Base-by-base conservation (phyloP, 192 early-diverging fungal genomes). In the Coemansia asiatica region DNA sequence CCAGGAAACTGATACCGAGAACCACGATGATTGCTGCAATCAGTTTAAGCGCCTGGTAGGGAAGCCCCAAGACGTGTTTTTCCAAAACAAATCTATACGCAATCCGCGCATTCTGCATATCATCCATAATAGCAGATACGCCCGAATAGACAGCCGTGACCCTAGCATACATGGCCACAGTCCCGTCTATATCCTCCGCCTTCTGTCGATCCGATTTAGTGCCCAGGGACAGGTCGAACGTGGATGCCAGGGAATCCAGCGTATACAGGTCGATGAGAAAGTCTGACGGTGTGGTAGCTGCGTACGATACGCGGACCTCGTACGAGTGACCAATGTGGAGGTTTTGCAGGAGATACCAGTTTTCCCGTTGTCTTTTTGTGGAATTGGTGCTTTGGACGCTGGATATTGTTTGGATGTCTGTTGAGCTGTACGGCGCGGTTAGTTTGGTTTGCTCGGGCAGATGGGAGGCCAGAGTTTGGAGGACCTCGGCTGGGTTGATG, bases 231-330 rank as follows among this genome's bases (percentile, higher is more conserved):
- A 60, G 2, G 23, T 57, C 50, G 44, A 38, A 23, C 23, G 60
- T 36, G 1, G 18, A 9, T 10, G 50, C 26, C 18, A 77, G 10
- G 8, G 64, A 51, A 5, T 56, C 50, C 8, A 49, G 38, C 1
- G 66, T 29, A 22, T 64, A 81, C 21, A 81, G 33, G 28, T 67
- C 46, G 12, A 81, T 65, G 2, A 35, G 28, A 48, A 74, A 81
- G 26, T 67, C 57, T 1, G 73, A 56, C 1, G 72, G 72, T 16
- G 63, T 64, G 10, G 72, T 68, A 18, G 78, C 78, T 2, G 78
- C 72, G 35, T 81, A 72, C 23, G 78, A 81, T 33, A 81, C 53
- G n/a, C 78, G 78, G 26, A 81, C 28, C 56, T 81, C 78, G 13
- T 81, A 74, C 8, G 69, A 72, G 8, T 28, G 40, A 0, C 44